These are phyloP conservation scores for Claviceps digitariae DNA, from an alignment of 2,329 filamentous ascomycete species.

Conservation along the genomic window DNA sequence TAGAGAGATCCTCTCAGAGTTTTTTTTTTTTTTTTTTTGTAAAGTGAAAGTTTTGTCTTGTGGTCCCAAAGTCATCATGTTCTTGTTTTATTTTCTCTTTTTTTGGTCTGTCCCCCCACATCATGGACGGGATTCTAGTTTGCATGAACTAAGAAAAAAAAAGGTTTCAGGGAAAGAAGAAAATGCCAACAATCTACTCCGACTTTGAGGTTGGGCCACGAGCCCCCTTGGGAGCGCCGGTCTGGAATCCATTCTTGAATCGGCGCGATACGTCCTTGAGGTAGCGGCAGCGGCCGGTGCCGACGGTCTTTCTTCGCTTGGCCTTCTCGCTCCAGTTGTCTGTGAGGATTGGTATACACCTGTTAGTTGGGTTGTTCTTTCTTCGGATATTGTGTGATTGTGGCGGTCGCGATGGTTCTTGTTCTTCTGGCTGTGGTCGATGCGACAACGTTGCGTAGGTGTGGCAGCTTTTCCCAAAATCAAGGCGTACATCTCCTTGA, in stretches of 20 bases:
- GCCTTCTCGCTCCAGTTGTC: slow-evolving; percentile 99
- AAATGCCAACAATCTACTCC: slow-evolving; percentile 6
- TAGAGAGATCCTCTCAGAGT: no score
- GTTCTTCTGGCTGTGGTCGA: neutral
- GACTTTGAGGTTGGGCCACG: slow-evolving; percentile 24
- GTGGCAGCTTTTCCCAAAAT: neutral
- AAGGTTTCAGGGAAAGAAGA: neutral
- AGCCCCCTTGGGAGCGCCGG: slow-evolving; percentile 72
- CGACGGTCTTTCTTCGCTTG: slow-evolving; percentile 99
- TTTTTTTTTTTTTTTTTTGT: no score
- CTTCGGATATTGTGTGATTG: neutral
- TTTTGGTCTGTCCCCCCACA: neutral
- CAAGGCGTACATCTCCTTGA: neutral
- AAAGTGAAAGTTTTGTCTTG: no score
- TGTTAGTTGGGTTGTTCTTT: neutral
- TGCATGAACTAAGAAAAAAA: neutral
- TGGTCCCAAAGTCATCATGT: neutral
- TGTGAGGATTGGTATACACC: slow-evolving; percentile 27
- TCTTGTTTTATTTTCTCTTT: slow-evolving; percentile 3
- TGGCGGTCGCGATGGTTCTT: no score
- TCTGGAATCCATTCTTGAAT: slow-evolving; percentile 97
- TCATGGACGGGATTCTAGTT: slow-evolving; percentile 5
- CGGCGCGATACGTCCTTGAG: slow-evolving; percentile 83
- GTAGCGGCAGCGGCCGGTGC: slow-evolving; percentile 90
- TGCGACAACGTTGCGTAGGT: neutral